These are phyloP conservation scores for Tricladium varicosporioides DNA, from an alignment of 2,329 filamentous ascomycete genomes.

Conservation along the genomic window DNA sequence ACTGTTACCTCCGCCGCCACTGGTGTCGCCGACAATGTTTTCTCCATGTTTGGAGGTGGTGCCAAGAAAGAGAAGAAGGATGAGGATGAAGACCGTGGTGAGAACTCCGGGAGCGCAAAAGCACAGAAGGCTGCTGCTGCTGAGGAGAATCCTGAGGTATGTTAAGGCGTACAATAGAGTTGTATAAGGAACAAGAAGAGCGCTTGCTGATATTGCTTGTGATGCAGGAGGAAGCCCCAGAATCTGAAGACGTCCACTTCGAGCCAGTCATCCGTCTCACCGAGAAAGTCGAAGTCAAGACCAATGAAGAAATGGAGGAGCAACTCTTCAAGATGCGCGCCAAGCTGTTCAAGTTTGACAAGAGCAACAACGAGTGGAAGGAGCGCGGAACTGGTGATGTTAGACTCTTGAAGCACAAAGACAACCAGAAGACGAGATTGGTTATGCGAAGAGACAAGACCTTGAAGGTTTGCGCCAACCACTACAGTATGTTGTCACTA, in stretches of 20 bases:
- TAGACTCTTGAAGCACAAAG: conserved; percentile 95
- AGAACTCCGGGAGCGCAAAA: conserved; percentile 87
- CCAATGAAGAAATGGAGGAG: conserved; percentile 97
- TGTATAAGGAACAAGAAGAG: background rate
- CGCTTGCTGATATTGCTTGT: conserved; percentile 16
- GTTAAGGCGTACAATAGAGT: background rate
- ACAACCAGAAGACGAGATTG: conserved; percentile 94
- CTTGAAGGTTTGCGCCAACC: conserved; percentile 99
- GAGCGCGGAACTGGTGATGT: conserved; percentile 97
- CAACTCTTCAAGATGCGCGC: conserved; percentile 99
- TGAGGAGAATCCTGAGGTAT: conserved; percentile 37
- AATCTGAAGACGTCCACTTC: conserved; percentile 94
- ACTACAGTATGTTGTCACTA: conserved; percentile 74
- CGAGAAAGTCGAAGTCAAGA: conserved; percentile 95
- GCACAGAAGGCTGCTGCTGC: conserved; percentile 58
- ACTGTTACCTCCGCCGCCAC: conserved; percentile 40
- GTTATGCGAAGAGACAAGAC: conserved; percentile 99
- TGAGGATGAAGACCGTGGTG: conserved; percentile 74
- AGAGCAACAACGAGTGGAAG: conserved; percentile 94
- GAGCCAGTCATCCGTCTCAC: conserved; percentile 95
- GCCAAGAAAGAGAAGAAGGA: conserved; percentile 96
- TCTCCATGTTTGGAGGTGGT: conserved; percentile 98
- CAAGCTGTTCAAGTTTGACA: conserved; percentile 98
- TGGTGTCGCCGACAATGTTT: conserved; percentile 62
- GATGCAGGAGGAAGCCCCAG: conserved; percentile 67